Evolutionary conservation across 2,329 filamentous ascomycete genomes (phyloP).

Genomic region (Emmonsiellopsis sp.): DNA sequence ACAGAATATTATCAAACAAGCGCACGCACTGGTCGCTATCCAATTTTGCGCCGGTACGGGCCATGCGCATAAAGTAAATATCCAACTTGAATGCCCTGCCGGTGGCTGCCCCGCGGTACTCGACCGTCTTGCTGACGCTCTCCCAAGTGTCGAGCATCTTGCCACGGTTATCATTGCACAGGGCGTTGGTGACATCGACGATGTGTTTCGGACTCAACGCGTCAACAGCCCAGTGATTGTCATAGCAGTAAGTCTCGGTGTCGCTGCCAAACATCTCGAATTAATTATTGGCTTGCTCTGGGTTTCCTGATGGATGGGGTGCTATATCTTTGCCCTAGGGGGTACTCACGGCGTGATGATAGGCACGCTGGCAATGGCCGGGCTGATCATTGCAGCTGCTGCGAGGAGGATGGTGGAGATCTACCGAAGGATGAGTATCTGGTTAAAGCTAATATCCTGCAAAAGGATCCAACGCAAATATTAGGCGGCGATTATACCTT

Average conservation of each 20-base stretch:
- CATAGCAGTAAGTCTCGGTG: not conserved
- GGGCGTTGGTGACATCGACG: not conserved
- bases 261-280: not conserved
- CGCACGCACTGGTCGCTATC: too few relatives aligned
- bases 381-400: not conserved
- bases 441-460: not conserved
- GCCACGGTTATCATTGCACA: not conserved
- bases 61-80: too few relatives aligned
- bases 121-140: too few relatives aligned
- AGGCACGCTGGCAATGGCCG: not conserved
- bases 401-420: not conserved
- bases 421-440: not conserved
- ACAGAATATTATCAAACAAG: too few relatives aligned
- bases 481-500: not conserved
- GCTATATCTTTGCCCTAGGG: not conserved
- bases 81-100: too few relatives aligned
- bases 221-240: not conserved
- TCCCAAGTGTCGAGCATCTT: not conserved
- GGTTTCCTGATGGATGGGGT: not conserved
- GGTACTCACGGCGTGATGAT: not conserved
- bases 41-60: too few relatives aligned
- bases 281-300: not conserved
- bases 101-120: too few relatives aligned
- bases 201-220: not conserved
- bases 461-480: not conserved